Evolutionary conservation across 108 stramenopile species (phyloP), one percentile per base, ranked within the genome.

Genomic region (Aurantiochytrium sp.): DNA sequence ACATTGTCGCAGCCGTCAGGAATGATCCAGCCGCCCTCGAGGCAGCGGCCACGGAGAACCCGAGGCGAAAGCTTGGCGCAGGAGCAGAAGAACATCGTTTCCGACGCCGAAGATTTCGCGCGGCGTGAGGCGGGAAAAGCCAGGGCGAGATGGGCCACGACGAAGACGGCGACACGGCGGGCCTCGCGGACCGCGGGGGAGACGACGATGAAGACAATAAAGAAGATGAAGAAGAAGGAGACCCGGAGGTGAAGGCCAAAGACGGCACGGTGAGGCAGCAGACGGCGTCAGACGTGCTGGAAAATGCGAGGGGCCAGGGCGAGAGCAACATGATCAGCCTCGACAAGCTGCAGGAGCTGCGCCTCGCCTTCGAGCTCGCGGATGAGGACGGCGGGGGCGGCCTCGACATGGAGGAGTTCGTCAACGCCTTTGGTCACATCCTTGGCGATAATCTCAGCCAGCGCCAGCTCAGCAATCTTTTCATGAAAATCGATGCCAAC

Each of bases 401-500:
- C 8, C 88, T 88, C 24, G 88, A 88, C 81, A 36, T 88, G 54
- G 88, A 85, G 34, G 88, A 88, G 32, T 88, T 88, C 55, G 48
- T 88, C 65, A 81, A 81, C 17, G 88, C 73, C 19, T 88, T 88
- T 69, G 88, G 88, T 4, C 88, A 88, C 54, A 85, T 88, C 15
- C 37, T 85, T 81, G 89, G 87, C 37, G 37, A 88, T 36, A 22
- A 68, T 32, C 19, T 91, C 15, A 31, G n/a, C 32, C 87, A 88
- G 41, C 87, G 86, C 27, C 88, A 91, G 22, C 87, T 91, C 27
- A 55, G 31, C 22, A 48, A 59, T 17, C 88, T 91, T 2, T 91
- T 91, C 88, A 91, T 90, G 91, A 91, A 91, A 52, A 90, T 91
- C 41, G 91, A 91, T 45, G 90, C 90, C 41, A 89, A 90, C 90